Percentiles rank a stretch among this genome's conserved stretches.
These are phyloP conservation scores for Xylaria bambusicola DNA, from an alignment of 495 filamentous ascomycete species.

Conservation along the genomic window DNA sequence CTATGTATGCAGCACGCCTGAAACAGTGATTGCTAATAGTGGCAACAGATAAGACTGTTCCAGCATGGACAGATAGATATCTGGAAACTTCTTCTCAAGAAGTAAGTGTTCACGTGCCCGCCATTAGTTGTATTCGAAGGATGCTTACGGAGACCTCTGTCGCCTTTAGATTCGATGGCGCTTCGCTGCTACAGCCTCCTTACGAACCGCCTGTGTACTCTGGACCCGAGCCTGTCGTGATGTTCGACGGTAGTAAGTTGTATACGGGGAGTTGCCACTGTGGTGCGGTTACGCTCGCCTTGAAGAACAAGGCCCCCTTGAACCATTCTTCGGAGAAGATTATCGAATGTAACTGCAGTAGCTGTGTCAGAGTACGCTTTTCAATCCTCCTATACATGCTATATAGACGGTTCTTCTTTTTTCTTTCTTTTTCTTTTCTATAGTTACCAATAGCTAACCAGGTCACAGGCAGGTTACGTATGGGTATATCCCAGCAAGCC, in stretches of 20 bases:
- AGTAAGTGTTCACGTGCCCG: constrained; percentile 8
- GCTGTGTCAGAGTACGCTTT: constrained; percentile 30
- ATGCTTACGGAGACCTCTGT: no score
- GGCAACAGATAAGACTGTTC: constrained; percentile 29
- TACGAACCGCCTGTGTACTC: constrained; percentile 24
- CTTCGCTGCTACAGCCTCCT: constrained; percentile 5
- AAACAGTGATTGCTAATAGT: neutral
- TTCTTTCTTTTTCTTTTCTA: no score
- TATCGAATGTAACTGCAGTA: constrained; percentile 32
- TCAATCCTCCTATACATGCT: neutral
- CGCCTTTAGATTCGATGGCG: constrained; percentile 22
- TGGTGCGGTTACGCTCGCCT: constrained; percentile 30
- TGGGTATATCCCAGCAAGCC: constrained; percentile 27
- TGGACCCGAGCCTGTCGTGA: constrained; percentile 22
- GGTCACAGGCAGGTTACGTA: constrained; percentile 21
- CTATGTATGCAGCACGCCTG: neutral
- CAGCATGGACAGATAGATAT: constrained; percentile 27
- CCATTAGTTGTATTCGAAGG: no score
- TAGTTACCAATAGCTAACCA: no score
- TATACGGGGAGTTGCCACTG: constrained; percentile 41
- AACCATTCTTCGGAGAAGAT: constrained; percentile 26
- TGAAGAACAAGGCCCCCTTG: constrained; percentile 31
- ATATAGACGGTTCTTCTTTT: no score
- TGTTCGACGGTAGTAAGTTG: constrained; percentile 21
- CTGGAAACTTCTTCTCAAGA: constrained; percentile 24